Evolutionary conservation across 345 rosid species (phyloP), one percentile per base, ranked within the genome.

Genomic region (Salix dunnii): DNA sequence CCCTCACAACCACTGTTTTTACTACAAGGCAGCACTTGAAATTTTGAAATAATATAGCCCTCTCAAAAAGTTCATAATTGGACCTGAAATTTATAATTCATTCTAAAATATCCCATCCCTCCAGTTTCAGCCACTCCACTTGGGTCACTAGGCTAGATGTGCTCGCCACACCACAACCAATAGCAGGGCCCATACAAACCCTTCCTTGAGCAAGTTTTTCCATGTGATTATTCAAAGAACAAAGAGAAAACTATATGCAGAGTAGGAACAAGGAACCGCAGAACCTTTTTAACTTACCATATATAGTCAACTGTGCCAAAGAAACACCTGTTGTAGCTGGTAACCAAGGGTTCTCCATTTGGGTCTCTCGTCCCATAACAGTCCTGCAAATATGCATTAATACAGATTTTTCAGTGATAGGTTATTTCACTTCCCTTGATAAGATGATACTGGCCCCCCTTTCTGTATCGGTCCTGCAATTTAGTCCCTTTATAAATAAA

Each of bases 241-340:
- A 71, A 28, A 25, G 7, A 70, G 40, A 51, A 71, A 46, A 2
- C 14, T 9, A 31, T 53, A 27, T 62, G 76, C 63, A 68, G 49
- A 5, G 68, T 1, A 5, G 18, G 46, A 48, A 77, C 53, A 4
- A 55, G 64, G 38, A 55, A 55, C 68, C 9, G 14, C 16, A 27
- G 36, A 71, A 75, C 14, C 51, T n/a, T 43, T 16, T 72, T 60
- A 40, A 53, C 81, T 80, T 86, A 89, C 99, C 96, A 96, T 83
- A 93, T 93, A 81, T 93, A 96, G 82, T 93, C 98, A 79, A 93
- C 99, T 28, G 99, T 90, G 81, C 98, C 98, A 88, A 86, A 78
- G 87, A 96, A 96, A 75, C 92, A 82, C 85, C 96, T 89, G 79
- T 90, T 88, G 74, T 93, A 96, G 85, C 98, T 93, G 53, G 98